A percentile compares a stretch with the other conserved stretches of the same genome.
Evolutionary conservation across 768 basidiomycete species (phyloP).

Genomic region (Auricularia sp.): DNA sequence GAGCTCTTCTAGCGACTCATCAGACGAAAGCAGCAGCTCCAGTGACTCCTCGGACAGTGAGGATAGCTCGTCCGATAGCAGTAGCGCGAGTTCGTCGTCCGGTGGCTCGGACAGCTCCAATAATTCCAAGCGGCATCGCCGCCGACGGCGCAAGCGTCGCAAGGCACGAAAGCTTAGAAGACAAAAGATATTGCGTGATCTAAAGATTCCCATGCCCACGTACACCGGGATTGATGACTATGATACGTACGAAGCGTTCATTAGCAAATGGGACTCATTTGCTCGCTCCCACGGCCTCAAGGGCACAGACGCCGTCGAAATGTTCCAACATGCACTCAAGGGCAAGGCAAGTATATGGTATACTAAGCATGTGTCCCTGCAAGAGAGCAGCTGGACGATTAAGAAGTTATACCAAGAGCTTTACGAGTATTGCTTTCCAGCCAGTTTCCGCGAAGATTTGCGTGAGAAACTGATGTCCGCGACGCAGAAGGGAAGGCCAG

Average conservation of each 20-base stretch:
- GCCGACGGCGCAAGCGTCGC: no score
- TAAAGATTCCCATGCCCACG: neutral
- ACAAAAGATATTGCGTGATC: no score
- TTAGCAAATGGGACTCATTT: neutral
- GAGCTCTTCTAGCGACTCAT: no score
- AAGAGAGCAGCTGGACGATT: neutral
- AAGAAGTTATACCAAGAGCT: neutral
- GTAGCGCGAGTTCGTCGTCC: no score
- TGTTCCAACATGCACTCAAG: neutral
- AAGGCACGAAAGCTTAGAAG: no score
- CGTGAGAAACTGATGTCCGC: neutral
- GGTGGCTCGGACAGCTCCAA: no score
- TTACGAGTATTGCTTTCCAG: neutral
- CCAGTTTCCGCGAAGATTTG: neutral
- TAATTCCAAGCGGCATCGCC: no score
- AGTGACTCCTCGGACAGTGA: no score
- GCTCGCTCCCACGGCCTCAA: neutral
- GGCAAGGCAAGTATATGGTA: neutral
- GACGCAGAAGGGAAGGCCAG: neutral
- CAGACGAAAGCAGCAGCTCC: no score
- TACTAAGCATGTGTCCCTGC: neutral
- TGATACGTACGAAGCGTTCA: neutral
- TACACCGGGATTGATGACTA: neutral
- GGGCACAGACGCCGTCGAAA: neutral
- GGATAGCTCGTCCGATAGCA: no score